These are phyloP conservation scores for Phytophthora megakarya DNA, from an alignment of 352 stramenopile species.

Conservation along the genomic window DNA sequence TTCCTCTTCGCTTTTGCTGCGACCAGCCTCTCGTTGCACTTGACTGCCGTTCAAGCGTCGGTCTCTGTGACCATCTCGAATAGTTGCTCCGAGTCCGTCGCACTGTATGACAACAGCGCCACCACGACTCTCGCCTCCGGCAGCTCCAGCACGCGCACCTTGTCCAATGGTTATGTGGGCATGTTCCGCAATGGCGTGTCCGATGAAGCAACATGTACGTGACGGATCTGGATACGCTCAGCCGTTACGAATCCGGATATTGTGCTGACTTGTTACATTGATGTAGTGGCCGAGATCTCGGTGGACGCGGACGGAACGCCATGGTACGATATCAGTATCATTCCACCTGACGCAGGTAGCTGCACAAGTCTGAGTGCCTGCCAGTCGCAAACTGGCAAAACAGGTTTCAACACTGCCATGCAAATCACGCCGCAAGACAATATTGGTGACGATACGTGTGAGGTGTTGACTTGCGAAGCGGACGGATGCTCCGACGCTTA, in stretches of 20 bases:
- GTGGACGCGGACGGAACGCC: conserved; percentile 43
- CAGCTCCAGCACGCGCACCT: conserved; percentile 41
- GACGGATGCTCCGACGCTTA: conserved; percentile 67
- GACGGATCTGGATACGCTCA: conserved; percentile 9
- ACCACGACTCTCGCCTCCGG: conserved; percentile 43
- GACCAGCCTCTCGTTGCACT: conserved; percentile 23
- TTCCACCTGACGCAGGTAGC: conserved; percentile 45
- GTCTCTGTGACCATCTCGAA: conserved; percentile 49
- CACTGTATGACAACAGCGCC: conserved; percentile 66
- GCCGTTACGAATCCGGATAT: conserved; percentile 8
- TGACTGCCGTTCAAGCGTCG: conserved; percentile 32
- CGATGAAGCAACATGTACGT: conserved; percentile 47
- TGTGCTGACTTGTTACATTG: conserved; percentile 18
- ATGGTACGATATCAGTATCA: conserved; percentile 70
- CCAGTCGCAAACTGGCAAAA: conserved; percentile 50
- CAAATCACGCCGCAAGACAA: conserved; percentile 56
- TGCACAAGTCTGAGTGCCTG: conserved; percentile 54
- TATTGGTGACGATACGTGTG: conserved; percentile 46
- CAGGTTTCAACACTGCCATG: conserved; percentile 68
- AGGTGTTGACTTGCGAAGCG: conserved; percentile 46
- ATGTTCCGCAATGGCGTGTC: conserved; percentile 62
- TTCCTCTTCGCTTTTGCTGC: conserved; percentile 28
- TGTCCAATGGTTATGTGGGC: conserved; percentile 47
- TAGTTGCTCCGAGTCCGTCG: conserved; percentile 49
- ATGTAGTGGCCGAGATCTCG: conserved; percentile 55